A percentile compares a stretch with the other conserved stretches of the same genome.
Conservation (phyloP, 345 rosid species). For the Pistacia vera region DNA sequence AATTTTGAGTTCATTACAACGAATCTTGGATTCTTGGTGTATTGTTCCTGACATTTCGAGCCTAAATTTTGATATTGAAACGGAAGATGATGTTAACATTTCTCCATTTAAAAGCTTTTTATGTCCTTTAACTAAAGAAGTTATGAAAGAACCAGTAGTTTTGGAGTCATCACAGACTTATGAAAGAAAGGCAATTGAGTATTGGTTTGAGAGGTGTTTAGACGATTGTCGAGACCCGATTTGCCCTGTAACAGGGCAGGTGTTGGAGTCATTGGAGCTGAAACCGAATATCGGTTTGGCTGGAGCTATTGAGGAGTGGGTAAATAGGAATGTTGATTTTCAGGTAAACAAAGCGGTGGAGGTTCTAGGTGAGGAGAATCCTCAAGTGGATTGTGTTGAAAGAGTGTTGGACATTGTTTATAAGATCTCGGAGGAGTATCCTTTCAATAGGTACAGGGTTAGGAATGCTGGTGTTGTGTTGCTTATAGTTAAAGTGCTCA, state of each 20-base stretch:
- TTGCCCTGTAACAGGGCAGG: slow-evolving; percentile 49
- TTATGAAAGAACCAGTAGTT: slow-evolving; percentile 50
- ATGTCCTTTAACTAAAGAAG: slow-evolving; percentile 52
- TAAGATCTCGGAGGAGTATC: slow-evolving; percentile 39
- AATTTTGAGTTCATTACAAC: slow-evolving; percentile 32
- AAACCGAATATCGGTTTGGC: slow-evolving; percentile 47
- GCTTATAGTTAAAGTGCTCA: slow-evolving; percentile 37
- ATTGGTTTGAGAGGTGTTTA: slow-evolving; percentile 42
- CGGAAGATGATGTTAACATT: slow-evolving; percentile 39
- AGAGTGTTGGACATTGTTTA: slow-evolving; percentile 30
- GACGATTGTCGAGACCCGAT: slow-evolving; percentile 38
- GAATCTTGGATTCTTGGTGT: slow-evolving; percentile 33
- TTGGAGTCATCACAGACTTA: slow-evolving; percentile 49
- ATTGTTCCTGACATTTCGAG: slow-evolving; percentile 16
- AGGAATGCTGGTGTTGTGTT: slow-evolving; percentile 37
- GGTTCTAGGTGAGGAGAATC: slow-evolving; percentile 30
- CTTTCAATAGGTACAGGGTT: slow-evolving; percentile 33
- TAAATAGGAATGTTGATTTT: slow-evolving; percentile 38
- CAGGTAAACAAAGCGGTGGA: slow-evolving; percentile 33
- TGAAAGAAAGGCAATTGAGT: slow-evolving; percentile 39
- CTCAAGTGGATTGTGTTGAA: slow-evolving; percentile 26
- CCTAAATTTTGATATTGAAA: slow-evolving; percentile 15
- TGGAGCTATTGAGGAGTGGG: slow-evolving; percentile 52
- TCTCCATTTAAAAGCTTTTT: slow-evolving; percentile 40
- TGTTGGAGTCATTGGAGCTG: slow-evolving; percentile 33